Evolutionary conservation across 305 asterid species (phyloP), one percentile per base, ranked within the genome.

Genomic region (Fraxinus dipetala): DNA sequence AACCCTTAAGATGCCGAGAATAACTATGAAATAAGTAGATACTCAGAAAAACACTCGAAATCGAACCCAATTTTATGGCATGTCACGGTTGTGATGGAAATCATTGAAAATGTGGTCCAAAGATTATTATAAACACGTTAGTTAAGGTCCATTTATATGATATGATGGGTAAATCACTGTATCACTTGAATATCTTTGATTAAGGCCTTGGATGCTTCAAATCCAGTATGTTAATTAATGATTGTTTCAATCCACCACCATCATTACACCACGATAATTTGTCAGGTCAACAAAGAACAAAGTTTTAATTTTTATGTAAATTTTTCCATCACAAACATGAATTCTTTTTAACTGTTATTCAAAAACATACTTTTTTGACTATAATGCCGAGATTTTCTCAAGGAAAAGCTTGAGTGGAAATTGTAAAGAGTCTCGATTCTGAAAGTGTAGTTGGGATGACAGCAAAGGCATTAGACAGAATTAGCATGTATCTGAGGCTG

Each of bases 191-290:
- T 28, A 34, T 30, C 38, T 69, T 32, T 48, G 20, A 77, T 78
- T 67, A 48, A 8, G 54, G 59, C 87, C 80, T 84, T 43, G 80
- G 87, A 86, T 81, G 75, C 89, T 79, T 73, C 76, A 79, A 54
- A 36, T 75, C 30, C 63, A 65, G 24, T 1, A 35, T 72, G 38
- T 80, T 81, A 38, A 13, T 82, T 84, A 43, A 82, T 80, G 45
- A 80, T 78, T 80, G 70, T 34, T 69, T 69, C 22, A 82, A 87
- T 77, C 86, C 32, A 75, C 83, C 76, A 14, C 63, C 78, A 74
- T 84, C 83, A 80, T 79, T 82, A 18, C 81, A 38, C 18, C 59
- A 63, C 56, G 4, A 56, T 70, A 70, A 13, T 70, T 70, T 54
- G 63, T n/a, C 63, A 45, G 18, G 24, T 54, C 63, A n/a, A 51